phyloP scores from a whole-genome alignment of 768 basidiomycete genomes.

The Pulveroboletus ravenelii region DNA sequence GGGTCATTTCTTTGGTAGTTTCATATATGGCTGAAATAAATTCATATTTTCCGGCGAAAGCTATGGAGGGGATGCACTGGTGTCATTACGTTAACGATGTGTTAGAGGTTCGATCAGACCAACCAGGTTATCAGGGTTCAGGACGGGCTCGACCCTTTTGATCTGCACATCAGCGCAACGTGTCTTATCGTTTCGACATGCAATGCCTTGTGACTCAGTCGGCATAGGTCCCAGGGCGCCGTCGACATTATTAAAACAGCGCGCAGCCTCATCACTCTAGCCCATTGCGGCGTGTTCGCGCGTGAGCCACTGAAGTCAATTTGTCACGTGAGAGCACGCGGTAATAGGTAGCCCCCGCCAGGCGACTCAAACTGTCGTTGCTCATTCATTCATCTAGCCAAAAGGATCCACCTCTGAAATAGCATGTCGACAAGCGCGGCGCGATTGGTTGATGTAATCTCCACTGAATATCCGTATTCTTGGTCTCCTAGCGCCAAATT shows the following conservation, averaged over 20 bases:
- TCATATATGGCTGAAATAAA: not conserved
- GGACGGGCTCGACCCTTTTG: not conserved
- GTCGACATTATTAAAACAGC: not conserved
- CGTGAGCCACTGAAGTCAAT: too few relatives aligned
- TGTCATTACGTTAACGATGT: not conserved
- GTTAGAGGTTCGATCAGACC: not conserved
- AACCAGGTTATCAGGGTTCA: not conserved
- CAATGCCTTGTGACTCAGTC: not conserved
- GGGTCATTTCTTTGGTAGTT: not conserved
- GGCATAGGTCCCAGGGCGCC: not conserved
- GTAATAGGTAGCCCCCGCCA: not conserved
- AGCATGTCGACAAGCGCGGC: constrained; percentile 10
- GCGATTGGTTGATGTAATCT: constrained; percentile 38
- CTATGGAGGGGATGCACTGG: not conserved
- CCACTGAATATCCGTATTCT: constrained; percentile 43
- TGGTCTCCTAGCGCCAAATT: constrained; percentile 44
- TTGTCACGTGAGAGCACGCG: constrained; percentile 4
- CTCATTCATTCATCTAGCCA: not conserved
- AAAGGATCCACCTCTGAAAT: not conserved
- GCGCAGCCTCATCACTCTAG: not conserved
- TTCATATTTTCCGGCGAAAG: not conserved
- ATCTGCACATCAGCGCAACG: not conserved
- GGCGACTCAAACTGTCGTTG: too few relatives aligned
- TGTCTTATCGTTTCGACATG: not conserved
- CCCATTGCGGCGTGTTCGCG: too few relatives aligned